Base-by-base conservation (phyloP, 169 alveolate genomes). In the Plasmodium blacklocki region DNA sequence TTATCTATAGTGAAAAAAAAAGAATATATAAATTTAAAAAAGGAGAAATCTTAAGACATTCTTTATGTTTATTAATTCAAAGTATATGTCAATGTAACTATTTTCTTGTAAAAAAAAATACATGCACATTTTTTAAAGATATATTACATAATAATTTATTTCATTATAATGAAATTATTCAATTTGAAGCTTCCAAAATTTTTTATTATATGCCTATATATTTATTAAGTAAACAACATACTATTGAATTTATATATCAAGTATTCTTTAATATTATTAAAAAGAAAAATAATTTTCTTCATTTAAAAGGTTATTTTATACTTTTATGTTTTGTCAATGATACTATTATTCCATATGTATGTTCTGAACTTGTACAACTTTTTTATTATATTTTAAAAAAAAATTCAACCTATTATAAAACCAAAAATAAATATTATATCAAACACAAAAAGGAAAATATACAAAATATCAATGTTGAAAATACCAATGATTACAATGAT, bases 81-180 rank as follows among this genome's bases (percentile, higher is more conserved):
- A 83, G 85, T 54, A 23, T 83, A 83, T 83, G 91, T 3, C 91
- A 83, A 56, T 83, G 91, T 83, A 73, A 67, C 11, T 83, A 68
- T 29, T 83, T 83, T 63, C 7, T 45, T 21, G 83, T 83, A 49
- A 83, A 83, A 63, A 49, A 83, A 68, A 83, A 83, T 21, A 83
- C 91, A 2, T 63, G 70, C 50, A 29, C 91, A 19, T 83, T 83
- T 15, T 83, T 83, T 54, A 23, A 68, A 14, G 91, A 83, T 2
- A 49, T 83, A 15, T 58, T 83, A 70, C 74, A 83, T 56, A 83
- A 83, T 58, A 83, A 83, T 68, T 68, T 83, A 49, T 83, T 83
- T 52, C 91, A 83, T 45, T 83, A 83, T 23, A 83, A 83, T 68
- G 91, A 83, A 83, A 83, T 83, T 58, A 83, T 83, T 68, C 91